Evolutionary conservation across 257 asterid species (phyloP).

Genomic region (Rhazya stricta): DNA sequence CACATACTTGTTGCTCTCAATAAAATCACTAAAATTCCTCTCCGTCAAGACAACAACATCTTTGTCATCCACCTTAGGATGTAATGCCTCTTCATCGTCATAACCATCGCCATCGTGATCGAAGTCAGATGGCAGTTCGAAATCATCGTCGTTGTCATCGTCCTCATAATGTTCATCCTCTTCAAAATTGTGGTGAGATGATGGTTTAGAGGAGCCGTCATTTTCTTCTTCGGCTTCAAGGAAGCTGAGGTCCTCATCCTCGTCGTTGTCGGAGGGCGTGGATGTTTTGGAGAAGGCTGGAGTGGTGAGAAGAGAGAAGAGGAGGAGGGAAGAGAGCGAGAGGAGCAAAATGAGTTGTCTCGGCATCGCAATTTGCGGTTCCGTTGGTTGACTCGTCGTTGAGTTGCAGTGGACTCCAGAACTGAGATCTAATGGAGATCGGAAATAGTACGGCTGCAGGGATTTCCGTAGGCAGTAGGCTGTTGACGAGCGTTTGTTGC

Average conservation of each 20-base stretch:
- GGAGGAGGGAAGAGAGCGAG: constrained; percentile 26
- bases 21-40: constrained; percentile 60
- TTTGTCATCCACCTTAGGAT: constrained; percentile 59
- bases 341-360: constrained; percentile 28
- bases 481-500: background rate
- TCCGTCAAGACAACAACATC: constrained; percentile 64
- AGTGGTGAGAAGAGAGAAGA: constrained; percentile 22
- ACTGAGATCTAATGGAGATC: background rate
- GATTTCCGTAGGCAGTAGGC: background rate
- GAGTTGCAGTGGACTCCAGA: background rate
- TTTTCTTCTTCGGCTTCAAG: constrained; percentile 49
- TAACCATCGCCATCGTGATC: constrained; percentile 17
- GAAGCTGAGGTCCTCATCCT: constrained; percentile 76
- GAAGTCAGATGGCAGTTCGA: constrained; percentile 8
- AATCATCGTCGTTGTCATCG: constrained; percentile 51
- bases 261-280: constrained; percentile 20
- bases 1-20: constrained; percentile 56
- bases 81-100: constrained; percentile 48
- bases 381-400: constrained; percentile 16
- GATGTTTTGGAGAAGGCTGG: constrained; percentile 21
- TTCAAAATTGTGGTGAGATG: constrained; percentile 32
- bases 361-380: constrained; percentile 16
- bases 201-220: constrained; percentile 17
- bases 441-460: background rate
- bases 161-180: constrained; percentile 46